These are phyloP conservation scores for Sporothrix mexicana DNA, from an alignment of 2,329 filamentous ascomycete species.

Conservation along the genomic window DNA sequence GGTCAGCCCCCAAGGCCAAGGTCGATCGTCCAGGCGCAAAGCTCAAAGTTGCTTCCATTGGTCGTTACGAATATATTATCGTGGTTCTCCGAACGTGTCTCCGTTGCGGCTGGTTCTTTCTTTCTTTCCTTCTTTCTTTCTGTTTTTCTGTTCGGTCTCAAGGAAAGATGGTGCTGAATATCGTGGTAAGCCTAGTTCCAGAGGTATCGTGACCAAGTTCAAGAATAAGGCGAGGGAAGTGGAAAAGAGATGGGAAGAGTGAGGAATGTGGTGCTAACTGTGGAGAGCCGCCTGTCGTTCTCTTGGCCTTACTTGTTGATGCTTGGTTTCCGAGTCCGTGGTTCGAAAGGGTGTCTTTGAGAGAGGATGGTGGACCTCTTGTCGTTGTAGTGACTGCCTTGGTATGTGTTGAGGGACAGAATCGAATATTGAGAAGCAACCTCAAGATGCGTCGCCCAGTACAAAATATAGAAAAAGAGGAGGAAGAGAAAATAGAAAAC, in stretches of 20 bases:
- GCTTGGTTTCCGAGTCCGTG: background rate
- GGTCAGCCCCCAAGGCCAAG: conserved; percentile 29
- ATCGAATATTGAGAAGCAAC: background rate
- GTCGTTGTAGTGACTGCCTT: background rate
- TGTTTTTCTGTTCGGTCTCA: background rate
- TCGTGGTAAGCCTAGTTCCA: background rate
- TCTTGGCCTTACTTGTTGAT: background rate
- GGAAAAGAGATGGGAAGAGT: background rate
- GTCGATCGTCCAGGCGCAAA: conserved; percentile 31
- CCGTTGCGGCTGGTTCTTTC: background rate
- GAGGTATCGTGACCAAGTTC: background rate
- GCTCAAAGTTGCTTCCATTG: conserved; percentile 31
- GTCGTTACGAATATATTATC: background rate
- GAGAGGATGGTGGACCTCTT: background rate
- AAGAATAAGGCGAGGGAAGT: background rate
- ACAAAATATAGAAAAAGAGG: background rate
- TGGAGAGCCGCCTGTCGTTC: background rate
- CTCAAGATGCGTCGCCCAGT: background rate
- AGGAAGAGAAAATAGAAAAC: background rate
- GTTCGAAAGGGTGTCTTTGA: background rate
- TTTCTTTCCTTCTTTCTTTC: background rate
- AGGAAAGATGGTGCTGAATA: background rate
- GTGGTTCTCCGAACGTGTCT: background rate
- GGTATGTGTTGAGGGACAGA: background rate
- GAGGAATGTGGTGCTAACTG: background rate